These are phyloP conservation scores for Nothopassalora personata DNA, from an alignment of 2,329 filamentous ascomycete species.

Conservation along the genomic window DNA sequence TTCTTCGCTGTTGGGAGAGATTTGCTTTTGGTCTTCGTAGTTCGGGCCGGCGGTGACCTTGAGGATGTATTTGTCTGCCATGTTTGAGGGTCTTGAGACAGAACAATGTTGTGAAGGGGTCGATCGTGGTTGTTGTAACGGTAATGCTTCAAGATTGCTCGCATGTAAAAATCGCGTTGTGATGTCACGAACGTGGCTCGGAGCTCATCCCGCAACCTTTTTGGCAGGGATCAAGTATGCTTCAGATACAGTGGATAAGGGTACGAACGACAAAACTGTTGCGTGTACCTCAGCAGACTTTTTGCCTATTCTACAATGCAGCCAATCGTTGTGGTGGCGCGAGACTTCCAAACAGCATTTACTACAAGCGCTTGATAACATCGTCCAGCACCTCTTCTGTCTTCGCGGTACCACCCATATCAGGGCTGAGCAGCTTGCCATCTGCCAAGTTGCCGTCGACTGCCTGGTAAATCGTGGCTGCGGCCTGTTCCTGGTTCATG, in stretches of 20 bases:
- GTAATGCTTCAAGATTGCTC: neutral
- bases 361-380: constrained; percentile 73
- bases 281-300: neutral
- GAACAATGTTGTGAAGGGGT: neutral
- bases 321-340: neutral
- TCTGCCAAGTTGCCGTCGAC: constrained; percentile 87
- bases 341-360: neutral
- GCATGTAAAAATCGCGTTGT: neutral
- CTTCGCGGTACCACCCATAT: constrained; percentile 79
- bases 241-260: neutral
- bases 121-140: neutral
- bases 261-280: neutral
- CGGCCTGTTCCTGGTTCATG: constrained; percentile 77
- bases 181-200: neutral
- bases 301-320: neutral
- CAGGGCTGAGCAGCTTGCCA: constrained; percentile 75
- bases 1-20: constrained; percentile 67
- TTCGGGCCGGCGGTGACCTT: constrained; percentile 73
- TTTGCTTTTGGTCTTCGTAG: constrained; percentile 68
- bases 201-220: neutral
- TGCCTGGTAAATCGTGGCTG: constrained; percentile 82
- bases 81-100: constrained; percentile 11
- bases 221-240: neutral
- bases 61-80: constrained; percentile 70
- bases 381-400: constrained; percentile 85